Evolutionary conservation across 2,329 filamentous ascomycete species (phyloP).

Genomic region (Colletotrichum simmondsii): DNA sequence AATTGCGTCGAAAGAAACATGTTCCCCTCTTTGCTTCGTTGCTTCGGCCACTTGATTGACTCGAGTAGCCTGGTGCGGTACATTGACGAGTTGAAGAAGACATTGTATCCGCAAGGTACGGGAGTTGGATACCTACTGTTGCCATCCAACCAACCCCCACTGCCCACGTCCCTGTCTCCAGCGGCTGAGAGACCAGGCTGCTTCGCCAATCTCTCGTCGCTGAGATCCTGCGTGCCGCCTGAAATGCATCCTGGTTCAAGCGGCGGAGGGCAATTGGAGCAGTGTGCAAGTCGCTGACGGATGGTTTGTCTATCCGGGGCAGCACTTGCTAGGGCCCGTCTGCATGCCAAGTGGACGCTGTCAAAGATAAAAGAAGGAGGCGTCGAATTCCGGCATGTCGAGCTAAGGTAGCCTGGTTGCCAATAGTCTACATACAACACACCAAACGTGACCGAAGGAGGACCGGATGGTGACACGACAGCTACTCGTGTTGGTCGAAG

Average conservation of each 20-base stretch:
- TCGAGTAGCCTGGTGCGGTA: not conserved
- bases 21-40: not conserved
- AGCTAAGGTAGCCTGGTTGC: conserved; percentile 12
- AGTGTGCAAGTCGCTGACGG: conserved; percentile 17
- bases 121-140: conserved; percentile 3
- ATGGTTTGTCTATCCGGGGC: conserved; percentile 22
- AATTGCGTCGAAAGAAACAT: conserved; percentile 20
- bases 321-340: conserved; percentile 13
- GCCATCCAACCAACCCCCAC: not conserved
- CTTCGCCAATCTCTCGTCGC: conserved; percentile 31
- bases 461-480: not conserved
- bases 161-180: not conserved
- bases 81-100: not conserved
- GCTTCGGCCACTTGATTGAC: conserved; percentile 17
- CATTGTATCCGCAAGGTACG: not conserved
- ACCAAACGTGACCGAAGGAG: conserved; percentile 3
- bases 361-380: conserved; percentile 4
- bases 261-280: conserved; percentile 11
- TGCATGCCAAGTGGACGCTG: conserved; percentile 31
- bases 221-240: conserved; percentile 20
- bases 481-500: not conserved
- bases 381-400: not conserved
- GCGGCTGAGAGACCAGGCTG: conserved; percentile 11
- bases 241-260: not conserved
- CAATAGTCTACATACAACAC: not conserved